These are phyloP conservation scores for Sclerotinia nivalis DNA, from an alignment of 2,329 filamentous ascomycete genomes.

Conservation along the genomic window DNA sequence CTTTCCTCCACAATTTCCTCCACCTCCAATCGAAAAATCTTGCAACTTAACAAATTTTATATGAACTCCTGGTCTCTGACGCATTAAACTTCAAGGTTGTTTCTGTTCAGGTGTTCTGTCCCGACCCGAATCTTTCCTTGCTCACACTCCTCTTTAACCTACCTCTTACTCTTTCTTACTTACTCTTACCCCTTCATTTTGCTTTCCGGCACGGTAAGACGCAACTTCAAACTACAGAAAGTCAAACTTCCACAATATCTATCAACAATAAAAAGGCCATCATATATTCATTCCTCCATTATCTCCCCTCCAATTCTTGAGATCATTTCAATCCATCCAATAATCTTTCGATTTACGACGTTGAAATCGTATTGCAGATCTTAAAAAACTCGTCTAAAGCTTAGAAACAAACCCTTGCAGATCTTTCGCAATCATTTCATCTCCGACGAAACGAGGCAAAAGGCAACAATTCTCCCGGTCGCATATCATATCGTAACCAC, in stretches of 20 bases:
- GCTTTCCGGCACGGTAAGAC: not conserved
- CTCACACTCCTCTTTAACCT: not conserved
- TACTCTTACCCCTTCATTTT: constrained; percentile 13
- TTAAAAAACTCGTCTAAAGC: constrained; percentile 5
- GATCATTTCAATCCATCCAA: not conserved
- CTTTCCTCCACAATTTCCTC: not conserved
- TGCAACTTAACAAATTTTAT: not conserved
- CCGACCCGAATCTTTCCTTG: not conserved
- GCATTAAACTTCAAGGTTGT: not conserved
- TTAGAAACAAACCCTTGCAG: constrained; percentile 10
- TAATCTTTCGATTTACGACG: not conserved
- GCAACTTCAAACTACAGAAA: not conserved
- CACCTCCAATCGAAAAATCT: not conserved
- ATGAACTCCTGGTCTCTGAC: not conserved
- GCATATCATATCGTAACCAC: constrained; percentile 28
- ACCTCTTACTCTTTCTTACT: not conserved
- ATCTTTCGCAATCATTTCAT: constrained; percentile 15
- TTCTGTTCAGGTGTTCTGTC: constrained; percentile 12
- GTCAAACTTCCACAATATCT: not conserved
- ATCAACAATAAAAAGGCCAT: too few relatives aligned
- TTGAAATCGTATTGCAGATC: not conserved
- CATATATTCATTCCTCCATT: not conserved
- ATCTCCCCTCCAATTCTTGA: too few relatives aligned
- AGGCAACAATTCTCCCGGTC: constrained; percentile 29
- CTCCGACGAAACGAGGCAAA: constrained; percentile 5